These are phyloP conservation scores for Linum usitatissimum DNA, from an alignment of 345 rosid genomes.

Conservation along the genomic window DNA sequence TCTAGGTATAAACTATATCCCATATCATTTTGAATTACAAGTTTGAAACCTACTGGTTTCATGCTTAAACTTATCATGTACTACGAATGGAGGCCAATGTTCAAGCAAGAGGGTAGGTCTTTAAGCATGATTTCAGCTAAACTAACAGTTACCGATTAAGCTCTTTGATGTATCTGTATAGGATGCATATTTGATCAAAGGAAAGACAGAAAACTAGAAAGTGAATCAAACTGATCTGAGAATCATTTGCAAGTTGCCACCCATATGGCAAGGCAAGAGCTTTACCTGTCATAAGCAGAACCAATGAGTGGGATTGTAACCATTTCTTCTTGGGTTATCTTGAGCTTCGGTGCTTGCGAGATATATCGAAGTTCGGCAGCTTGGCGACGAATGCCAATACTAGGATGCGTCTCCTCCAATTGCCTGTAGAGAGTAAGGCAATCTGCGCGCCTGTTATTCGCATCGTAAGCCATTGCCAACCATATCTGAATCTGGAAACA, in stretches of 20 bases:
- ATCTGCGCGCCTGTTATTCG: constrained; percentile 74
- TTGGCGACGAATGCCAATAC: constrained; percentile 74
- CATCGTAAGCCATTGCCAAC: constrained; percentile 98
- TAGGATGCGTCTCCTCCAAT: constrained; percentile 74
- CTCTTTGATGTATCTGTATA: no score
- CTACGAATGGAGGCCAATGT: no score
- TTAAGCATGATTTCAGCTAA: no score
- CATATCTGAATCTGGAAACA: constrained; percentile 80
- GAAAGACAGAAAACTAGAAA: no score
- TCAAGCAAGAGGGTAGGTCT: no score
- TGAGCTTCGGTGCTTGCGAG: constrained; percentile 87
- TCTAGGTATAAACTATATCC: no score
- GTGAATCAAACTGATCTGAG: neutral
- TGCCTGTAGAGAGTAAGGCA: constrained; percentile 84
- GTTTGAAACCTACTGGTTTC: no score
- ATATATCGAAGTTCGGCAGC: constrained; percentile 89
- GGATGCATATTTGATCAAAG: no score
- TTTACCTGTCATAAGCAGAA: constrained; percentile 72
- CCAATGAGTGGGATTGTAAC: constrained; percentile 71
- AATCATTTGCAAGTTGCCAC: neutral
- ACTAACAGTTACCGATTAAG: no score
- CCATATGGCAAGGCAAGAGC: neutral
- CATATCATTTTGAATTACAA: no score
- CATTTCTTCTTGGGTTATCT: constrained; percentile 88
- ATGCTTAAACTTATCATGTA: no score